phyloP scores from a whole-genome alignment of 805 yeast genomes.

The Candida odintsovae region DNA sequence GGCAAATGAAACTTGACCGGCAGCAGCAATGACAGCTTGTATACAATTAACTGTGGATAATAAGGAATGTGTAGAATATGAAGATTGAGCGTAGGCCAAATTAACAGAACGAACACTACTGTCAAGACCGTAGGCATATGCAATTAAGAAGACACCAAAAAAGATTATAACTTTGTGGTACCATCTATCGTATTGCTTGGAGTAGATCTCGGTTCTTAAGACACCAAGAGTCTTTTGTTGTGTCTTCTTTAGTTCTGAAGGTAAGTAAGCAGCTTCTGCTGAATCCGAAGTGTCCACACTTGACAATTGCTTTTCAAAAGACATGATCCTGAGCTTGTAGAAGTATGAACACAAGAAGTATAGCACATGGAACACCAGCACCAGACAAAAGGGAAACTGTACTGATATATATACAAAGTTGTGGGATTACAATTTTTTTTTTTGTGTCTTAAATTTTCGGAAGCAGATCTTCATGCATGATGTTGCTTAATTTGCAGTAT shows the following conservation, averaged over 20 bases:
- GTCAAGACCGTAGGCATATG: slow-evolving; percentile 59
- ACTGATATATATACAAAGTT: neutral
- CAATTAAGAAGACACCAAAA: slow-evolving; percentile 44
- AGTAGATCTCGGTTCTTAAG: slow-evolving; percentile 47
- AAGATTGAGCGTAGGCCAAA: slow-evolving; percentile 38
- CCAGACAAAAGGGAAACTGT: neutral
- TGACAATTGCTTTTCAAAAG: neutral
- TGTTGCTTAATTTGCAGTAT: neutral
- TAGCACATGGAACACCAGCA: too few species aligned
- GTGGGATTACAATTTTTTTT: neutral
- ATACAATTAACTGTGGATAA: slow-evolving; percentile 47
- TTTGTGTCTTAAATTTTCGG: neutral
- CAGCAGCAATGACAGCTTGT: slow-evolving; percentile 49
- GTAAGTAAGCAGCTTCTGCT: neutral
- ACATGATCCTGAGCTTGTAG: neutral
- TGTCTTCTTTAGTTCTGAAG: slow-evolving; percentile 1
- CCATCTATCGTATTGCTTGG: slow-evolving; percentile 38
- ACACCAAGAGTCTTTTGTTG: slow-evolving; percentile 35
- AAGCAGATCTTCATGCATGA: neutral
- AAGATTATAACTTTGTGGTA: slow-evolving; percentile 36
- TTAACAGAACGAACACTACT: slow-evolving; percentile 34
- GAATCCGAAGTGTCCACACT: neutral
- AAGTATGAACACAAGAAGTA: too few species aligned
- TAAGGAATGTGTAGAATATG: slow-evolving; percentile 44
- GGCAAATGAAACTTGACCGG: slow-evolving; percentile 50